Evolutionary conservation across 2,329 filamentous ascomycete genomes (phyloP).

Genomic region (Dothistroma septosporum): DNA sequence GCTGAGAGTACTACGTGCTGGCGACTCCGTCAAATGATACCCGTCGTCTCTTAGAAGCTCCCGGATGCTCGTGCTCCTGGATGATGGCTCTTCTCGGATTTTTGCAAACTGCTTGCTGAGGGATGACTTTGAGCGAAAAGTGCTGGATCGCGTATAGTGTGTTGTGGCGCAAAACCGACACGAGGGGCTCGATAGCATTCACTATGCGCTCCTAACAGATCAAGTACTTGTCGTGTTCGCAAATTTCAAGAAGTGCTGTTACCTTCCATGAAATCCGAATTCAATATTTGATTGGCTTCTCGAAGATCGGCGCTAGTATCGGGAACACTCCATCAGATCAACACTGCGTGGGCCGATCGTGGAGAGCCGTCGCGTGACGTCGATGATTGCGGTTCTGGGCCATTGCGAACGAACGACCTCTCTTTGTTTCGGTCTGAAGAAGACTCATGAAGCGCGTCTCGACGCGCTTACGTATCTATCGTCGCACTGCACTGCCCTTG

Average conservation of each 20-base stretch:
- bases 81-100: too few species aligned
- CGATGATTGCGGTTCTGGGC: background rate
- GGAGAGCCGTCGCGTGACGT: background rate
- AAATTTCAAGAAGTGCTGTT: background rate
- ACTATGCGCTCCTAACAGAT: too few species aligned
- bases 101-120: too few species aligned
- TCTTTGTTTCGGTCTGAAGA: background rate
- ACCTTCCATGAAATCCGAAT: background rate
- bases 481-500: background rate
- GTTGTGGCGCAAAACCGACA: too few species aligned
- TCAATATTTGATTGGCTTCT: background rate
- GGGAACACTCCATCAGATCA: background rate
- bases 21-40: too few species aligned
- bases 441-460: background rate
- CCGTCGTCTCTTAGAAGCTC: too few species aligned
- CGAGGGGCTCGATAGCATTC: too few species aligned
- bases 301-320: background rate
- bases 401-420: background rate
- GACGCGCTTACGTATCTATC: background rate
- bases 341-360: background rate
- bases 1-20: too few species aligned
- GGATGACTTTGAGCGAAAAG: too few species aligned
- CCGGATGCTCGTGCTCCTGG: too few species aligned
- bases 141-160: too few species aligned
- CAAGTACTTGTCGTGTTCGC: too few species aligned